Evolutionary conservation across 192 early-diverging fungal species (phyloP).

Genomic region (Backusella westeae): DNA sequence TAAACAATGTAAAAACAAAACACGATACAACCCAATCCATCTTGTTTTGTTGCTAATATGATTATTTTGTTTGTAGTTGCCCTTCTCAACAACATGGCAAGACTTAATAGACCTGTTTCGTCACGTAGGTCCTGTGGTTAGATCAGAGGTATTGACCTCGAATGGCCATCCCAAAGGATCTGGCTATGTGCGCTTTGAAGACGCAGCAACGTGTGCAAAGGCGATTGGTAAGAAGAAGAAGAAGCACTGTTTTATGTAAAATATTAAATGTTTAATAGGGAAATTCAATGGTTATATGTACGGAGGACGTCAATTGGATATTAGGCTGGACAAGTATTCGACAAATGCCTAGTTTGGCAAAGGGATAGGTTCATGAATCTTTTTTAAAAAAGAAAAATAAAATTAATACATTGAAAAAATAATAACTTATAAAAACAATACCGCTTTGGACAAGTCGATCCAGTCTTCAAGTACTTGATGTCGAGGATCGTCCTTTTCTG

Average conservation of each 20-base stretch:
- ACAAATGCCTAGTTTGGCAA: neutral
- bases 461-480: neutral
- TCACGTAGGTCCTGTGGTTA: slow-evolving; percentile 44
- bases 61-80: slow-evolving; percentile 33
- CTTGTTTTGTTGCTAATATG: neutral
- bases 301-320: slow-evolving; percentile 46
- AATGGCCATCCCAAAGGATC: slow-evolving; percentile 54
- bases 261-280: slow-evolving; percentile 19
- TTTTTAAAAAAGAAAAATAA: neutral
- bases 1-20: slow-evolving; percentile 37
- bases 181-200: slow-evolving; percentile 54
- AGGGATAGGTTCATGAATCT: slow-evolving; percentile 5
- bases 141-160: slow-evolving; percentile 44
- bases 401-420: neutral
- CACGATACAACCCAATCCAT: too few species aligned
- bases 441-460: slow-evolving; percentile 4
- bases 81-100: slow-evolving; percentile 56
- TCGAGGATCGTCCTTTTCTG: neutral
- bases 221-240: slow-evolving; percentile 42
- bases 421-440: neutral
- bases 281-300: slow-evolving; percentile 55
- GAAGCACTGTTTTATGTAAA: neutral
- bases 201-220: slow-evolving; percentile 43
- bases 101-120: slow-evolving; percentile 59
- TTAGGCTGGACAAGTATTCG: slow-evolving; percentile 33